phyloP scores from a whole-genome alignment of 2,329 filamentous ascomycete species.

The Sclerotinia glacialis region DNA sequence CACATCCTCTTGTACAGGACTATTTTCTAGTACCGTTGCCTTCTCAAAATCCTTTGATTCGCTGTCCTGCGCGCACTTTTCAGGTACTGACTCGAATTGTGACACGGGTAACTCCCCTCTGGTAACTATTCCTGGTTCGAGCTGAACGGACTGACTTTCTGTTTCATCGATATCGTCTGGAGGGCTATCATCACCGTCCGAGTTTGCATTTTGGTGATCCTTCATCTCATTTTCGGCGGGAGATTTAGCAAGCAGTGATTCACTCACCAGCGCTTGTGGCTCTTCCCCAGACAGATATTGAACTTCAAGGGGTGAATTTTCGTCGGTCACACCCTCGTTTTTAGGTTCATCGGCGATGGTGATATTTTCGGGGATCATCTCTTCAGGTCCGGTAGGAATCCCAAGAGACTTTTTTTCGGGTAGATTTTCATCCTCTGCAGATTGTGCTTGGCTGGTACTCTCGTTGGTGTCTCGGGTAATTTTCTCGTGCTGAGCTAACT shows the following conservation, averaged over 20 bases:
- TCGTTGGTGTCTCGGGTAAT: accelerated
- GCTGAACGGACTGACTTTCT: too few species aligned
- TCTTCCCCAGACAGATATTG: neutral
- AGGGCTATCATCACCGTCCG: too few species aligned
- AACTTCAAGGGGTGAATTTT: too few species aligned
- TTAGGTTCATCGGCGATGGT: accelerated
- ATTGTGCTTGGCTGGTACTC: neutral
- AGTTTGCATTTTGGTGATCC: accelerated
- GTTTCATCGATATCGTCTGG: neutral
- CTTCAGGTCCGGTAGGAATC: neutral
- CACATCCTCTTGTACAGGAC: accelerated
- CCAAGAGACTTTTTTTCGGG: neutral
- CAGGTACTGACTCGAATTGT: too few species aligned
- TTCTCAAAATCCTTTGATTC: too few species aligned
- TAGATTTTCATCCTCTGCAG: neutral
- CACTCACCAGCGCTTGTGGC: neutral
- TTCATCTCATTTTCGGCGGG: too few species aligned
- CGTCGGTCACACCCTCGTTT: neutral
- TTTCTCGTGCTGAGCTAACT: accelerated
- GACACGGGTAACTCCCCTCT: accelerated
- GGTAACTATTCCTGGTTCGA: neutral
- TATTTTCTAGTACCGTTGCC: neutral
- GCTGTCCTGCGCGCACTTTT: too few species aligned
- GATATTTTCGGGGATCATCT: too few species aligned
- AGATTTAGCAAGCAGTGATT: accelerated